Evolutionary conservation across 805 yeast genomes (phyloP).

Genomic region (Sugiyamaella floridensis): DNA sequence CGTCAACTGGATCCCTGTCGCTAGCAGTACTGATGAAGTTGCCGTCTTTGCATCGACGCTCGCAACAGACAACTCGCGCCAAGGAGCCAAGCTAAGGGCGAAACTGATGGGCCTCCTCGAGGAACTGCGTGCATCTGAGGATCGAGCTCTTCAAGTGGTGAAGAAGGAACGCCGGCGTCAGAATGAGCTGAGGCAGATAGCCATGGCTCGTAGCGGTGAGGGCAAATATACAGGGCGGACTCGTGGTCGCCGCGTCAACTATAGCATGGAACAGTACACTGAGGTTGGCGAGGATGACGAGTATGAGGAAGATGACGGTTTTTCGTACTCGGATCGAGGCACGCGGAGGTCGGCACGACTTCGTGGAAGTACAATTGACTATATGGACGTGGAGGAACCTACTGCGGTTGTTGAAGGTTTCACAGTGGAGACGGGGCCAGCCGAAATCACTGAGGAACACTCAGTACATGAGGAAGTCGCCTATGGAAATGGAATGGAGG

Average conservation of each 20-base stretch:
- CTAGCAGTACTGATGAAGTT: slow-evolving; percentile 24
- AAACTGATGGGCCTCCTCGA: slow-evolving; percentile 4
- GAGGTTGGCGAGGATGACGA: slow-evolving; percentile 9
- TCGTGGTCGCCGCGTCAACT: slow-evolving; percentile 27
- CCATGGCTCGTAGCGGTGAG: slow-evolving; percentile 22
- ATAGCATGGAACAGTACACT: slow-evolving; percentile 16
- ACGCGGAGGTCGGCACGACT: slow-evolving; percentile 13
- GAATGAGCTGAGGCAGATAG: slow-evolving; percentile 17
- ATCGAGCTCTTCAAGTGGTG: slow-evolving; percentile 3
- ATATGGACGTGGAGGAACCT: not conserved
- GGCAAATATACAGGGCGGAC: slow-evolving; percentile 29
- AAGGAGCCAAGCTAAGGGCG: slow-evolving; percentile 4
- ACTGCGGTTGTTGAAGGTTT: not conserved
- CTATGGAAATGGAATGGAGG: not conserved
- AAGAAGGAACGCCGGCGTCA: slow-evolving; percentile 9
- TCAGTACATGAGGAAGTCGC: not conserved
- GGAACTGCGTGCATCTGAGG: slow-evolving; percentile 13
- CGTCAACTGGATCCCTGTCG: slow-evolving; percentile 32
- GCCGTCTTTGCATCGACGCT: slow-evolving; percentile 11
- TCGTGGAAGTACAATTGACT: slow-evolving; percentile 2
- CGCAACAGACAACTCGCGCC: not conserved
- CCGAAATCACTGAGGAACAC: too few relatives aligned
- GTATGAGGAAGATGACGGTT: slow-evolving; percentile 1
- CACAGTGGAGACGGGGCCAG: too few relatives aligned
- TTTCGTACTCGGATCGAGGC: slow-evolving; percentile 2